These are phyloP conservation scores for Williopsis jadinii DNA, from an alignment of 1,139 yeast species.

Conservation along the genomic window DNA sequence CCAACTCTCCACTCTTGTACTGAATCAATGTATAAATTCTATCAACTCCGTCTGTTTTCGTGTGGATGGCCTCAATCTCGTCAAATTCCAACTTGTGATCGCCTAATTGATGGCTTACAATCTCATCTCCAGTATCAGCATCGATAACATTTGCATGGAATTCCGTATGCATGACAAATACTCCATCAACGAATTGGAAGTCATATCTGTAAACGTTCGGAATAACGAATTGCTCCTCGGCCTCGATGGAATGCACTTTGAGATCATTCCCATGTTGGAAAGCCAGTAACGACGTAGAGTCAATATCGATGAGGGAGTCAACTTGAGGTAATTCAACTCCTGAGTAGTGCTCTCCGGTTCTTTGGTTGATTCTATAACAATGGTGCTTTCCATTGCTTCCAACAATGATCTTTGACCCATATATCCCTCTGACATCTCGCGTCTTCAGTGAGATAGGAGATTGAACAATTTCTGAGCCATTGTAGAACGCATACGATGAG, in stretches of 20 bases:
- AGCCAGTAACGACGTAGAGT: conserved; percentile 13
- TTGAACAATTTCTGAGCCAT: conserved; percentile 7
- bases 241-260: conserved; percentile 13
- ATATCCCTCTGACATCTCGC: conserved; percentile 13
- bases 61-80: conserved; percentile 14
- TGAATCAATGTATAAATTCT: conserved; percentile 15
- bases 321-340: conserved; percentile 3
- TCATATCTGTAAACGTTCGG: conserved; percentile 19
- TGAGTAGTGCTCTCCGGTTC: conserved; percentile 8
- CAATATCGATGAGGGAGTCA: conserved; percentile 13
- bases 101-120: conserved; percentile 13
- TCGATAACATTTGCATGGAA: conserved; percentile 17
- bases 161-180: conserved; percentile 18
- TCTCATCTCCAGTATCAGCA: conserved; percentile 19
- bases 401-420: conserved; percentile 17
- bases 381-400: conserved; percentile 5
- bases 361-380: conserved; percentile 8
- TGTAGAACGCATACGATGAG: conserved; percentile 10
- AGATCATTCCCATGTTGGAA: conserved; percentile 16
- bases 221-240: conserved; percentile 12
- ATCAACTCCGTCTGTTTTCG: conserved; percentile 15
- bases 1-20: conserved; percentile 18
- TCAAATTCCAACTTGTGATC: conserved; percentile 16
- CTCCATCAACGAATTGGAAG: conserved; percentile 11
- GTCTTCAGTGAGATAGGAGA: conserved; percentile 8